Evolutionary conservation across 1,284 basidiomycete species (phyloP).

Genomic region (Austroboletus niveus): DNA sequence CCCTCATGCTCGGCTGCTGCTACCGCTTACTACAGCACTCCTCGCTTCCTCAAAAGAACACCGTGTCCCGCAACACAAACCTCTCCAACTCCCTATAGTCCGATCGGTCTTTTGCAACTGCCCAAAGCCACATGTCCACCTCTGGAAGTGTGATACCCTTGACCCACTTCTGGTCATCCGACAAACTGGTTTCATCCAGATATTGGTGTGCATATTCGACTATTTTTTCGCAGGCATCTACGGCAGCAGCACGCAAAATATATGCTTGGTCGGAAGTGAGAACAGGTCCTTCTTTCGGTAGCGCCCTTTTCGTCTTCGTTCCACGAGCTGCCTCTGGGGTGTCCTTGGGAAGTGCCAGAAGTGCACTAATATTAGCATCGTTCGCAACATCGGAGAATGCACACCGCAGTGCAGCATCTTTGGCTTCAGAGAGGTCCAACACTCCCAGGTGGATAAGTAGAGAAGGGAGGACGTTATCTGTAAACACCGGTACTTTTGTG

Average conservation of each 20-base stretch:
- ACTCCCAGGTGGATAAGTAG: conserved; percentile 77
- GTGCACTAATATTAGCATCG: conserved; percentile 35
- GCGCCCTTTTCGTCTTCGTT: conserved; percentile 21
- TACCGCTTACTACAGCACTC: neutral
- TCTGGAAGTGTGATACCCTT: conserved; percentile 56
- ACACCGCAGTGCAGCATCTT: conserved; percentile 38
- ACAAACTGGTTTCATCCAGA: conserved; percentile 35
- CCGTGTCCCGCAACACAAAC: conserved; percentile 61
- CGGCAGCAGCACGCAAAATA: conserved; percentile 74
- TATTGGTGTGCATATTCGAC: conserved; percentile 47
- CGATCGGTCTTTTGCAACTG: conserved; percentile 67
- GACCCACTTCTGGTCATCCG: conserved; percentile 46
- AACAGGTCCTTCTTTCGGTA: conserved; percentile 60
- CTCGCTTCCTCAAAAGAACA: conserved; percentile 52
- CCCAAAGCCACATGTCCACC: conserved; percentile 75
- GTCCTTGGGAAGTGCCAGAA: conserved; percentile 37
- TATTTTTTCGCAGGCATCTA: conserved; percentile 73
- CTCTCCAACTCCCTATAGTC: conserved; percentile 65
- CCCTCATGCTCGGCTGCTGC: neutral
- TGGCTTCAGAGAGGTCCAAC: conserved; percentile 55
- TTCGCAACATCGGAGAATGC: conserved; percentile 48
- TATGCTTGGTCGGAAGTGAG: conserved; percentile 64
- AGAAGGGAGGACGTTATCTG: conserved; percentile 87
- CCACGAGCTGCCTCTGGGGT: conserved; percentile 13
- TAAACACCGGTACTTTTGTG: conserved; percentile 66